These are phyloP conservation scores for Exophiala lecanii-corni DNA, from an alignment of 2,329 filamentous ascomycete species.

Conservation along the genomic window DNA sequence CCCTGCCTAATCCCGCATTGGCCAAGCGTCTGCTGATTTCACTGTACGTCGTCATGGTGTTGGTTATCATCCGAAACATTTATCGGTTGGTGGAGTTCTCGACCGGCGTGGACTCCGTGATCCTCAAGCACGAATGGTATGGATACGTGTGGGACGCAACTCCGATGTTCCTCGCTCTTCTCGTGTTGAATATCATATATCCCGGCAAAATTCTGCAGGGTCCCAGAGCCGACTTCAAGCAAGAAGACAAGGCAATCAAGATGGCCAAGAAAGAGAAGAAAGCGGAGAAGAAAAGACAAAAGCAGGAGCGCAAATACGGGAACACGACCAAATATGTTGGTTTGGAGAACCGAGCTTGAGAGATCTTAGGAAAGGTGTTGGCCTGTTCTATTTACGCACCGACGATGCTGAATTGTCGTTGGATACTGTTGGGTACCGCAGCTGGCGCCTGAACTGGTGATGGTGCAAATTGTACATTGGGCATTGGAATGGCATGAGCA, in stretches of 20 bases:
- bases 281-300: slow-evolving; percentile 28
- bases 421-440: background rate
- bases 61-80: slow-evolving; percentile 53
- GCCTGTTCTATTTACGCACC: background rate
- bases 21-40: slow-evolving; percentile 39
- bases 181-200: slow-evolving; percentile 35
- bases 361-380: background rate
- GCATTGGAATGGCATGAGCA: background rate
- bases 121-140: slow-evolving; percentile 35
- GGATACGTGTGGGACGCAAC: slow-evolving; percentile 38
- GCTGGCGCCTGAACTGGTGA: background rate
- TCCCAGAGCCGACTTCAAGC: slow-evolving; percentile 44
- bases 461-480: slow-evolving; percentile 1
- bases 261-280: slow-evolving; percentile 35
- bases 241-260: slow-evolving; percentile 39
- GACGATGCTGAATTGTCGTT: background rate
- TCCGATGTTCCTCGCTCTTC: slow-evolving; percentile 37
- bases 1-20: slow-evolving; percentile 3
- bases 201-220: slow-evolving; percentile 39
- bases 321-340: slow-evolving; percentile 1
- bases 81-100: slow-evolving; percentile 59
- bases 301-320: slow-evolving; percentile 25
- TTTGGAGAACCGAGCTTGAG: background rate
- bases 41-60: slow-evolving; percentile 47
- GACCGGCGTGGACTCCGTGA: slow-evolving; percentile 40